Evolutionary conservation across 805 yeast genomes (phyloP).

Genomic region (Ogataea pilisensis): DNA sequence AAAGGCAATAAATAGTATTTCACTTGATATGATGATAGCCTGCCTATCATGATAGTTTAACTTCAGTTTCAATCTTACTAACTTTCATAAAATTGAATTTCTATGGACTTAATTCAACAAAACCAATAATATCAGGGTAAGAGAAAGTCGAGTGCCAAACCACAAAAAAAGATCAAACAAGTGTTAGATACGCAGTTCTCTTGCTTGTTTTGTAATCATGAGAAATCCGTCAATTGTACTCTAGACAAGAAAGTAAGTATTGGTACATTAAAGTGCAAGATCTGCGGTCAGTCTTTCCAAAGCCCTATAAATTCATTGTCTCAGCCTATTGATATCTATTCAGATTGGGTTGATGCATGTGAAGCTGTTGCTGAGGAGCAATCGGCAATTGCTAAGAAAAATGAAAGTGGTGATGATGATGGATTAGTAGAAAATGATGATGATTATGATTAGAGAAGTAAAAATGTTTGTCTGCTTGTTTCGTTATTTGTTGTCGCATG

Average conservation of each 20-base stretch:
- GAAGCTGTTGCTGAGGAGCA: conserved; percentile 77
- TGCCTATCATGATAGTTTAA: too few species aligned
- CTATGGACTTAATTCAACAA: too few species aligned
- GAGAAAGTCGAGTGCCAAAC: conserved; percentile 82
- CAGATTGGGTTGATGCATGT: conserved; percentile 98
- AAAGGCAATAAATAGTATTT: too few species aligned
- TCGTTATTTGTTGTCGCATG: too few species aligned
- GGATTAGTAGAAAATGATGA: conserved; percentile 16
- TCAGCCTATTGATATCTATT: conserved; percentile 91
- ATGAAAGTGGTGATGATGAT: conserved; percentile 22
- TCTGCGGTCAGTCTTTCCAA: conserved; percentile 92
- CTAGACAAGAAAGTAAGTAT: conserved; percentile 82
- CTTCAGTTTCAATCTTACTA: too few species aligned
- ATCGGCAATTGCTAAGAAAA: conserved; percentile 16
- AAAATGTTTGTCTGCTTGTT: too few species aligned
- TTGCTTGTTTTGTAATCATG: conserved; percentile 94
- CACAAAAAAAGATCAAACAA: conserved; percentile 73
- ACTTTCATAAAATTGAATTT: too few species aligned
- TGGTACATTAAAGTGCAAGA: conserved; percentile 83
- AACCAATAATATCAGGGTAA: conserved; percentile 28
- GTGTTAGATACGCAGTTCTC: conserved; percentile 79
- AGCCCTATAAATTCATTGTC: conserved; percentile 77
- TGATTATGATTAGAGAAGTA: conserved; percentile 13
- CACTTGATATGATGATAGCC: too few species aligned
- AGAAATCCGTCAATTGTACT: conserved; percentile 81